Percentiles rank a stretch among this genome's conserved stretches.
These are phyloP conservation scores for Solanum acaule DNA, from an alignment of 257 asterid species.

Conservation along the genomic window DNA sequence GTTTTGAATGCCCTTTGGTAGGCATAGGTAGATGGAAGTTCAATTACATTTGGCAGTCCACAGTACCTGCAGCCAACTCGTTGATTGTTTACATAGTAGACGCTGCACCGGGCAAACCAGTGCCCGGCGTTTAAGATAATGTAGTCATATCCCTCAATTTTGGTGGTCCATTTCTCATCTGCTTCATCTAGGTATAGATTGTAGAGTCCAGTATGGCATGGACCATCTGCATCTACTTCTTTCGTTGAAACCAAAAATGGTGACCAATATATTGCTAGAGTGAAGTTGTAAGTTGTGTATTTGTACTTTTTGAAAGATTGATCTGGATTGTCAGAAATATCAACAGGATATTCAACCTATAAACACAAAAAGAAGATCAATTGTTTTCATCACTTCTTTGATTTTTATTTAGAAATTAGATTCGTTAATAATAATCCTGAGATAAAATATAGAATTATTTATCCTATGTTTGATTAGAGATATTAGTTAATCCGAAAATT, in stretches of 20 bases:
- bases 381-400: neutral
- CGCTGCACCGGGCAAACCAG: conserved; percentile 32
- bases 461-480: neutral
- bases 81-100: conserved; percentile 8
- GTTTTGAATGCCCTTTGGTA: conserved; percentile 21
- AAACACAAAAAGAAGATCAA: neutral
- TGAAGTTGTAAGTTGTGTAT: conserved; percentile 39
- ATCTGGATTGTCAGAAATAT: conserved; percentile 30
- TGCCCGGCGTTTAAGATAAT: conserved; percentile 56
- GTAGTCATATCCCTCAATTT: conserved; percentile 36
- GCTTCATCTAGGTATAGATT: conserved; percentile 50
- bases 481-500: neutral
- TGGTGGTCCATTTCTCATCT: conserved; percentile 44
- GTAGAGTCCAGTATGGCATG: conserved; percentile 28
- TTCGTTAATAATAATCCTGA: neutral
- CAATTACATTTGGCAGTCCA: neutral
- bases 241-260: conserved; percentile 36
- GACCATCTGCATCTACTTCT: conserved; percentile 24
- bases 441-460: neutral
- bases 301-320: conserved; percentile 33
- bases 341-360: conserved; percentile 54
- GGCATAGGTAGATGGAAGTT: conserved; percentile 3
- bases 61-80: conserved; percentile 12
- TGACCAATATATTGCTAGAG: conserved; percentile 42
- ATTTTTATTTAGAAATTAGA: neutral